Percentiles rank a stretch among this genome's conserved stretches.
Evolutionary conservation across 768 basidiomycete genomes (phyloP).

Genomic region (Tylopilus balloui): DNA sequence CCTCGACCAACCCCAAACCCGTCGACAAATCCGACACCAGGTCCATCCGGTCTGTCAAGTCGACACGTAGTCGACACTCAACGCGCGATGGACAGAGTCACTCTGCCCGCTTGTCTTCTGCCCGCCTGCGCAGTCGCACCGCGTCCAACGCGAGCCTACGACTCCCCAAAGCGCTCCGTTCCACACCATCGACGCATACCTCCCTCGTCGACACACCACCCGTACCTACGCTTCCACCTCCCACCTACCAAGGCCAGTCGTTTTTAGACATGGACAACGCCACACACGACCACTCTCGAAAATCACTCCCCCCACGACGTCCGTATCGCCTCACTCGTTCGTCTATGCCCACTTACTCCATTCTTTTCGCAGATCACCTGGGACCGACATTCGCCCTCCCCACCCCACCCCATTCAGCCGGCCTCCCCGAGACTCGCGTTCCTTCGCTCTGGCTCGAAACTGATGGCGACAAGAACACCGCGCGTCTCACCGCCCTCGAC

Average conservation of each 20-base stretch:
- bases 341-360: neutral
- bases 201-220: conserved; percentile 29
- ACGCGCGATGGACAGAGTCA: conserved; percentile 30
- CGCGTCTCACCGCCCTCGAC: conserved; percentile 18
- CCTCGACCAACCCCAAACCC: neutral
- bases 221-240: conserved; percentile 25
- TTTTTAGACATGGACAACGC: conserved; percentile 33
- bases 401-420: conserved; percentile 20
- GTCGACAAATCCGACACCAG: conserved; percentile 14
- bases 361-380: conserved; percentile 10
- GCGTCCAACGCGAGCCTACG: conserved; percentile 66
- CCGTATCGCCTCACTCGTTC: neutral
- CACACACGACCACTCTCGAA: conserved; percentile 32
- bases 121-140: conserved; percentile 58
- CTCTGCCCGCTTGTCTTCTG: conserved; percentile 52
- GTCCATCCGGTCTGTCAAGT: conserved; percentile 26
- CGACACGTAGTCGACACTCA: conserved; percentile 24
- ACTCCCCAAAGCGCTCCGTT: conserved; percentile 40
- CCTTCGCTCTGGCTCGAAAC: conserved; percentile 50
- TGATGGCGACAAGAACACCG: conserved; percentile 27
- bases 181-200: conserved; percentile 33
- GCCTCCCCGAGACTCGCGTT: conserved; percentile 25
- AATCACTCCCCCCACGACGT: conserved; percentile 17
- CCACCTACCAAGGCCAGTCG: conserved; percentile 18
- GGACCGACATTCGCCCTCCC: conserved; percentile 17